Conservation (phyloP, 2,329 filamentous ascomycete genomes). For the Rachicladosporium sp. region DNA sequence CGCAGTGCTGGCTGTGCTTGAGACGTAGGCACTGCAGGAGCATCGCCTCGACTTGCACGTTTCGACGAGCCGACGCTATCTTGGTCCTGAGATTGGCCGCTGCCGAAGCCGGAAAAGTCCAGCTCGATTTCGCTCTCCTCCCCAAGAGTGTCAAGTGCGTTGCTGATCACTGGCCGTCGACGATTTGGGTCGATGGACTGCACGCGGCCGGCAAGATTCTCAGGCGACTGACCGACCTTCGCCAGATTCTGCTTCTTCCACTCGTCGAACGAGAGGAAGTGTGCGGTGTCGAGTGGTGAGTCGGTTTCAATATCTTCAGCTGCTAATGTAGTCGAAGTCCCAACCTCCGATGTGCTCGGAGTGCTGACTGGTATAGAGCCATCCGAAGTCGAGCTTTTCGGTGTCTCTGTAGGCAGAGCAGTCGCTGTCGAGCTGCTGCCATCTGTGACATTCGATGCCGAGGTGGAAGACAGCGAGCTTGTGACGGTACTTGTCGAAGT, state of each 20-base stretch:
- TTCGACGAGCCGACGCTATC: neutral
- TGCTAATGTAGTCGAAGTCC: neutral
- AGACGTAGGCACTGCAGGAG: neutral
- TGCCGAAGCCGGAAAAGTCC: constrained; percentile 54
- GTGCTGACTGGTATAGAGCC: constrained; percentile 1
- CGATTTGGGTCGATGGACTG: constrained; percentile 30
- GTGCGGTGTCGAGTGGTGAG: constrained; percentile 57
- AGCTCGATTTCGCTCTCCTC: constrained; percentile 81
- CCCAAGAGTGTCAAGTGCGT: constrained; percentile 65
- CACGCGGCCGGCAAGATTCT: constrained; percentile 45
- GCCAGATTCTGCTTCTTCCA: constrained; percentile 93
- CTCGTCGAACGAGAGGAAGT: constrained; percentile 94
- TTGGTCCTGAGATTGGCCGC: constrained; percentile 10
- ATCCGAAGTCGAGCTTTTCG: neutral
- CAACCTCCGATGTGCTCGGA: constrained; percentile 5
- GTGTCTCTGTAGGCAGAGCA: neutral
- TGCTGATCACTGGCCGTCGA: constrained; percentile 43
- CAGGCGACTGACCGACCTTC: constrained; percentile 67
- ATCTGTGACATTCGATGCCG: neutral
- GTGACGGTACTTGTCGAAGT: neutral
- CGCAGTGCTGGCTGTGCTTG: constrained; percentile 35
- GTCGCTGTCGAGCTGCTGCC: neutral
- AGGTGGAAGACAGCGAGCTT: no score
- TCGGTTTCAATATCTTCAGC: constrained; percentile 45
- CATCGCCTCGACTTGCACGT: neutral